Percentiles rank a stretch among this genome's conserved stretches.
Evolutionary conservation across 768 basidiomycete genomes (phyloP).

Genomic region (Auriculariales sp.): DNA sequence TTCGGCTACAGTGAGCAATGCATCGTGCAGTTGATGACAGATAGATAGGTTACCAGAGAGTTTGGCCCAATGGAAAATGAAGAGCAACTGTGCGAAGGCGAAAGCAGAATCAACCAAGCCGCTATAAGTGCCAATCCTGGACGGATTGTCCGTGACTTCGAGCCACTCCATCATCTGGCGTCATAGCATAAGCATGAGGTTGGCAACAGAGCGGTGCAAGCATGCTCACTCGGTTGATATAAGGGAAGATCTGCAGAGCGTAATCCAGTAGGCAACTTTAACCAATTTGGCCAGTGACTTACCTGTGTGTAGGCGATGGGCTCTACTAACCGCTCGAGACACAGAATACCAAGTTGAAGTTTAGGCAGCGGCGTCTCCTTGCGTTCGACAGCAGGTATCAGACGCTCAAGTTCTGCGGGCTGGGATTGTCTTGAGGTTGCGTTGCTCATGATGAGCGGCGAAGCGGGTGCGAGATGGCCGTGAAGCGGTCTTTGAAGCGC

Average conservation of each 20-base stretch:
- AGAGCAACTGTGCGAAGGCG: slow-evolving; percentile 9
- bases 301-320: slow-evolving; percentile 6
- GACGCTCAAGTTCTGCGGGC: no score
- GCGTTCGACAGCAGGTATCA: no score
- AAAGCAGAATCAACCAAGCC: slow-evolving; percentile 7
- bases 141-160: background rate
- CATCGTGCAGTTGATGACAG: background rate
- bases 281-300: background rate
- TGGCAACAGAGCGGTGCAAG: background rate
- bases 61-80: slow-evolving; percentile 7
- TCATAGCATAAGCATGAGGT: background rate
- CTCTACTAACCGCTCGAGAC: slow-evolving; percentile 8
- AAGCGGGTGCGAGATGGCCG: no score
- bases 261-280: background rate
- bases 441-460: no score
- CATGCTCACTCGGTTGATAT: slow-evolving; percentile 7
- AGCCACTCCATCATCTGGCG: background rate
- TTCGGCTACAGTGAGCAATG: background rate
- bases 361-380: slow-evolving; percentile 9
- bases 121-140: slow-evolving; percentile 6
- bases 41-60: slow-evolving; percentile 5
- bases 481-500: no score
- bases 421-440: no score
- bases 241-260: slow-evolving; percentile 9
- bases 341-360: slow-evolving; percentile 7